phyloP scores from a whole-genome alignment of 768 basidiomycete species.

The Trametes cubensis region DNA sequence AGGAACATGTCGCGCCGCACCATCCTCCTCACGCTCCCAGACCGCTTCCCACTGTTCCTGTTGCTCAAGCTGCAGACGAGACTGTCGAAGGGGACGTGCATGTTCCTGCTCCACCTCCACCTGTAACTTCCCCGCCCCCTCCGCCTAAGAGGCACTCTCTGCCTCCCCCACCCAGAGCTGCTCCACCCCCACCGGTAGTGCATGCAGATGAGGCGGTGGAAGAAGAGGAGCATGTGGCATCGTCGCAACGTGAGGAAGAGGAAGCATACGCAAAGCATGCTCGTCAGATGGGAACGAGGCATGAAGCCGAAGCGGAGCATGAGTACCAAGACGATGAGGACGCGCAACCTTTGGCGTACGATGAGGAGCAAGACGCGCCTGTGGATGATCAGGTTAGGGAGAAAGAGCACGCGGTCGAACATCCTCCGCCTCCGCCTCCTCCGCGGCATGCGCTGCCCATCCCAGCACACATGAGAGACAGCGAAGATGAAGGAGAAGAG shows the following conservation, averaged over 20 bases:
- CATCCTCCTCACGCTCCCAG: slow-evolving; percentile 19
- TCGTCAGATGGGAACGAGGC: slow-evolving; percentile 9
- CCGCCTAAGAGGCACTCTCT: slow-evolving; percentile 15
- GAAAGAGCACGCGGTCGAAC: not conserved
- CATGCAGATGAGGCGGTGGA: not conserved
- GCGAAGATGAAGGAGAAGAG: slow-evolving; percentile 13
- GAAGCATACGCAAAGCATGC: slow-evolving; percentile 8
- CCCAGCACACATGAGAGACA: not conserved
- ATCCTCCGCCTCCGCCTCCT: slow-evolving; percentile 21
- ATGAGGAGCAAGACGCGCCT: not conserved
- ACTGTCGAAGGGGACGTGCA: slow-evolving; percentile 1
- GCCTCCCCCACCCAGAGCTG: slow-evolving; percentile 22
- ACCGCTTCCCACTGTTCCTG: slow-evolving; percentile 11
- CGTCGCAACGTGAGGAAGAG: slow-evolving; percentile 13
- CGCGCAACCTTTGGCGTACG: not conserved
- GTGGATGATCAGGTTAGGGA: not conserved
- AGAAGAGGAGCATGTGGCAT: slow-evolving; percentile 2
- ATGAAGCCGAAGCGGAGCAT: slow-evolving; percentile 9
- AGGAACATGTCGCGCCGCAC: slow-evolving; percentile 23
- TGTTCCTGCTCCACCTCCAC: slow-evolving; percentile 9
- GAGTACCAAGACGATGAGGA: not conserved
- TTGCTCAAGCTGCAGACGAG: not conserved
- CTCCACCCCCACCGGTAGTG: slow-evolving; percentile 9
- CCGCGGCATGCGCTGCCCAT: slow-evolving; percentile 14
- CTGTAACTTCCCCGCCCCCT: slow-evolving; percentile 2